Conservation (phyloP, 495 filamentous ascomycete species). For the Talaromyces proteolyticus region DNA sequence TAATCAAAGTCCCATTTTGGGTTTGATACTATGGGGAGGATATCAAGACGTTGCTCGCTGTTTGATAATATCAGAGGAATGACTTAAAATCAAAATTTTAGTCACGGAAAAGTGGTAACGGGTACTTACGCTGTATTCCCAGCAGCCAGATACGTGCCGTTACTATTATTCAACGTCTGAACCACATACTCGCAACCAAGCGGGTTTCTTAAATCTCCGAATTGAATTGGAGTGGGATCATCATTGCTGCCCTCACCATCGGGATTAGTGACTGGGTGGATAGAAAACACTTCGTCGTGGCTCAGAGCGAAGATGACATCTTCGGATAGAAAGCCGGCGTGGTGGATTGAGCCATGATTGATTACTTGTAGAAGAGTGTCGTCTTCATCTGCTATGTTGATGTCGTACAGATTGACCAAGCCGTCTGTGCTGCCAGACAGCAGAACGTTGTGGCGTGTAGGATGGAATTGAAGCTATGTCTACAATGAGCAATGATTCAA, state of each 20-base stretch:
- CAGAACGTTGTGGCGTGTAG: constrained; percentile 53
- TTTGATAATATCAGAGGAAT: too few relatives aligned
- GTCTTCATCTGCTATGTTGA: constrained; percentile 69
- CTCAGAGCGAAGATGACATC: constrained; percentile 68
- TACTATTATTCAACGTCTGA: constrained; percentile 57
- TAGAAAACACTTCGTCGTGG: constrained; percentile 73
- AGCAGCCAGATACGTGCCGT: constrained; percentile 35
- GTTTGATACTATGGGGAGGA: constrained; percentile 56
- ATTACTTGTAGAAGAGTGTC: constrained; percentile 80
- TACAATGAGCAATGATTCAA: background rate
- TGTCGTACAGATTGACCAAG: constrained; percentile 80
- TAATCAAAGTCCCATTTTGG: constrained; percentile 56
- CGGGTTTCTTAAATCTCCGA: constrained; percentile 69
- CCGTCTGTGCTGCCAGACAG: constrained; percentile 91
- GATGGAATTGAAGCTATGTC: constrained; percentile 64
- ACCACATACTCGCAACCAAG: constrained; percentile 80
- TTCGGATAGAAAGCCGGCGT: constrained; percentile 69
- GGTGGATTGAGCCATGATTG: constrained; percentile 85
- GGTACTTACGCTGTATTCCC: constrained; percentile 37
- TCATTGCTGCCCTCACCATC: constrained; percentile 49
- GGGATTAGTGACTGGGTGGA: constrained; percentile 62
- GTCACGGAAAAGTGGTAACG: too few relatives aligned
- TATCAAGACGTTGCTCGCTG: constrained; percentile 59
- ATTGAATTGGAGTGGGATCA: constrained; percentile 45
- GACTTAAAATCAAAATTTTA: too few relatives aligned